A percentile compares a stretch with the other conserved stretches of the same genome.
Evolutionary conservation across 345 rosid genomes (phyloP).

Genomic region (Pseudoturritis turrita): DNA sequence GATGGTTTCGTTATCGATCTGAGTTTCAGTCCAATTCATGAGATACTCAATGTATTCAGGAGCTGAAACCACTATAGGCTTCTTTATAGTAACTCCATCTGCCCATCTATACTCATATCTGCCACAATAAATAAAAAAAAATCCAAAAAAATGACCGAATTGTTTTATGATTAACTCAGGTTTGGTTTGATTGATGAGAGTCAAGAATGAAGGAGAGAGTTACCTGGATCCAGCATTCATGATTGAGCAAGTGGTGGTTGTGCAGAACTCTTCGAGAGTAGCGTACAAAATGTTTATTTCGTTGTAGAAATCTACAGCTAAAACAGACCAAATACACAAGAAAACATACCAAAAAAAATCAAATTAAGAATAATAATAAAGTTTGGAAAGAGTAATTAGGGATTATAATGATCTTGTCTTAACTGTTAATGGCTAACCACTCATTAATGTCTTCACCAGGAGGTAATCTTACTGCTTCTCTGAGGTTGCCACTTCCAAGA

Average conservation of each 20-base stretch:
- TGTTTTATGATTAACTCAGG: neutral
- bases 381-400: neutral
- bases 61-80: conserved; percentile 87
- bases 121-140: neutral
- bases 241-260: conserved; percentile 71
- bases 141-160: neutral
- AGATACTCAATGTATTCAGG: conserved; percentile 84
- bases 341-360: conserved; percentile 21
- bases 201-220: neutral
- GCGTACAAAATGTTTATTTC: conserved; percentile 74
- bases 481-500: conserved; percentile 65
- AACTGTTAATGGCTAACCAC: conserved; percentile 91
- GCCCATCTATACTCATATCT: conserved; percentile 95
- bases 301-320: conserved; percentile 95
- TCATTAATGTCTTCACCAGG: conserved; percentile 86
- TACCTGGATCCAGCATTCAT: conserved; percentile 98
- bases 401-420: conserved; percentile 8
- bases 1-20: conserved; percentile 71
- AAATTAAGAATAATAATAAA: neutral
- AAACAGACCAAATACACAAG: conserved; percentile 16
- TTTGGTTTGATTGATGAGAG: neutral
- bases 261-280: conserved; percentile 82
- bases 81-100: conserved; percentile 69
- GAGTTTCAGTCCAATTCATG: conserved; percentile 81
- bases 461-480: conserved; percentile 89